Evolutionary conservation across 31 red algal species (phyloP).

Genomic region (Asparagopsis taxiformis): DNA sequence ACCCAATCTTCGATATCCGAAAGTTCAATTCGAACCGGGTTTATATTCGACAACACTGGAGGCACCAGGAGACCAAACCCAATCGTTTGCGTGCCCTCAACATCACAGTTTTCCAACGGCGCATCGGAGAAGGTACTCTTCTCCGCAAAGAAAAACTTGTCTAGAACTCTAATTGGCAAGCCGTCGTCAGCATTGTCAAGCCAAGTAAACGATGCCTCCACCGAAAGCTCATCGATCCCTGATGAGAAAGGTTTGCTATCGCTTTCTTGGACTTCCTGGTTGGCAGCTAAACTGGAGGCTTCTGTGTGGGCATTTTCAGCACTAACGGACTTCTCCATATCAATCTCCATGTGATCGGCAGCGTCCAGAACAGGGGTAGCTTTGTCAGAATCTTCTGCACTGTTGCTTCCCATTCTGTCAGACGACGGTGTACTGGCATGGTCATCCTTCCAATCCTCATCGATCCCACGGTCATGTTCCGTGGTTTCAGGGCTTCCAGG

Average conservation of each 20-base stretch:
- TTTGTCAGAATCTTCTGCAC: too few species aligned
- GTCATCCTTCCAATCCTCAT: too few species aligned
- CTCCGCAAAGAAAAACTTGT: slow-evolving; percentile 46
- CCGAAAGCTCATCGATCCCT: slow-evolving; percentile 5
- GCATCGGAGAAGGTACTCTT: slow-evolving; percentile 31
- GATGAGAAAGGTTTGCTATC: neutral
- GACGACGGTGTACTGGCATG: too few species aligned
- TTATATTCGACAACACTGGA: slow-evolving; percentile 13
- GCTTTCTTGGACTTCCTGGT: neutral
- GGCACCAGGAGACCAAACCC: slow-evolving; percentile 61
- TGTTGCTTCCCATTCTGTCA: too few species aligned
- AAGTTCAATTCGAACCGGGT: slow-evolving; percentile 45
- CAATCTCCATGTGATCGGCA: too few species aligned
- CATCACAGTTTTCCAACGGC: slow-evolving; percentile 41
- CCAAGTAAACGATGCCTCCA: slow-evolving; percentile 42
- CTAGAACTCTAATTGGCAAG: slow-evolving; percentile 41
- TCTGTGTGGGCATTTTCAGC: too few species aligned
- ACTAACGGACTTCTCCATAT: too few species aligned
- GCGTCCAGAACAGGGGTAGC: too few species aligned
- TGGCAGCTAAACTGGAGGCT: too few species aligned
- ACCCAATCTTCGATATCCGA: slow-evolving; percentile 60
- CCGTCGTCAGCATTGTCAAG: slow-evolving; percentile 33
- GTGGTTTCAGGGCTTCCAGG: neutral
- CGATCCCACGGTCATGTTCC: too few species aligned
- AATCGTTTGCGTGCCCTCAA: slow-evolving; percentile 15